phyloP scores from a whole-genome alignment of 169 alveolate genomes.

The Plasmodium cynomolgi region DNA sequence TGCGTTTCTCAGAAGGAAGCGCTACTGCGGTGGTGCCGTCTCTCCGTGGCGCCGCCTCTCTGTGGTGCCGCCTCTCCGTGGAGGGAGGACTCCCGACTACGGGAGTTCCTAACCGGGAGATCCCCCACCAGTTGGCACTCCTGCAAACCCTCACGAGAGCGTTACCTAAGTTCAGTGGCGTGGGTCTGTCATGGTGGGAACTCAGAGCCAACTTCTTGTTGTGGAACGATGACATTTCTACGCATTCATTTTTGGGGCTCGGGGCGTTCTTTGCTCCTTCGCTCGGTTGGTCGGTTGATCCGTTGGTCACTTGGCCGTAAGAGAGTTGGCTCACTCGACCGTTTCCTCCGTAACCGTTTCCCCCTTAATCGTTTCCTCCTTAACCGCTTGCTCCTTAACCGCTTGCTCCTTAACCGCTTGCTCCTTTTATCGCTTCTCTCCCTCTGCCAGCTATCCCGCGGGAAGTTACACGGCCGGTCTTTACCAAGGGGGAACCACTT shows the following conservation, averaged over 20 bases:
- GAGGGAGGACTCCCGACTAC: neutral
- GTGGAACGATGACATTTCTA: slow-evolving; percentile 39
- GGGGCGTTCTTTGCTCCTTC: neutral
- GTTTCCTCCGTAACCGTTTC: no score
- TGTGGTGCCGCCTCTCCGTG: neutral
- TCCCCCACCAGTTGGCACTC: neutral
- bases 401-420: no score
- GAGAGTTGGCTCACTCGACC: no score
- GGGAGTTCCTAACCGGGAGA: no score
- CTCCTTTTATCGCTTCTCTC: no score
- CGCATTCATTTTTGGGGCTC: neutral
- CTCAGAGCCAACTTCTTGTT: slow-evolving; percentile 40
- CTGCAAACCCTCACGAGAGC: neutral
- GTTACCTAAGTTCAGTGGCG: slow-evolving; percentile 18
- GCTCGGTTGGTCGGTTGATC: neutral
- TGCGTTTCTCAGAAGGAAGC: neutral
- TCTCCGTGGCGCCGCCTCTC: neutral
- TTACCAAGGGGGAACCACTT: no score
- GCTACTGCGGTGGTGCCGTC: no score
- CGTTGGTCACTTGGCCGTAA: no score
- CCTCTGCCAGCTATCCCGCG: no score
- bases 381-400: no score
- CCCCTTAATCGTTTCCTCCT: no score
- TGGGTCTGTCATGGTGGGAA: slow-evolving; percentile 7
- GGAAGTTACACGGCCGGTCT: no score